phyloP scores from a whole-genome alignment of 176 grass and related monocot species.

The Hyparrhenia diplandra region DNA sequence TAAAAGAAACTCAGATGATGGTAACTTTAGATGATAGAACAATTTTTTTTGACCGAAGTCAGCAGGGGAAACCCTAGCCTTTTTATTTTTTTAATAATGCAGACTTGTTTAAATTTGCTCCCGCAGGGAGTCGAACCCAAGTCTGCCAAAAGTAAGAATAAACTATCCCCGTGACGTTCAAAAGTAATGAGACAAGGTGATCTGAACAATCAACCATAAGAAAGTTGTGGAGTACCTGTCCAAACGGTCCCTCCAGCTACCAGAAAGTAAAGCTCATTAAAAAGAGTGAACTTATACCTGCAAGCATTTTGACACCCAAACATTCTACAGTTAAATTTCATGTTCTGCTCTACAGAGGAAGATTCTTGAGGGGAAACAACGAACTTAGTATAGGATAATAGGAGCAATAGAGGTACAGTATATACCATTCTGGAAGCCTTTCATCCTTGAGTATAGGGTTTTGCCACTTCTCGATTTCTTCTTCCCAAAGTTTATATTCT shows the following conservation, averaged over 20 bases:
- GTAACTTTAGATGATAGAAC: background rate
- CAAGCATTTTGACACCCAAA: constrained; percentile 3
- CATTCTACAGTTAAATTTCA: constrained; percentile 15
- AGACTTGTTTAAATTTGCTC: no score
- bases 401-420: background rate
- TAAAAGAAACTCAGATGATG: background rate
- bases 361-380: background rate
- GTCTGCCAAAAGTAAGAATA: background rate
- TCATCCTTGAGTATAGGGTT: constrained; percentile 75
- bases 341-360: background rate
- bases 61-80: no score
- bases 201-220: constrained; percentile 6
- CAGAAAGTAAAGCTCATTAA: constrained; percentile 99
- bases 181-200: background rate
- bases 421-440: constrained; percentile 90
- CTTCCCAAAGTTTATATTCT: constrained; percentile 94
- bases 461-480: constrained; percentile 99
- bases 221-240: constrained; percentile 63
- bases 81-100: no score
- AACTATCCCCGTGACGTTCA: background rate
- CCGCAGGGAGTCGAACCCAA: no score
- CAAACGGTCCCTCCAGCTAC: constrained; percentile 95
- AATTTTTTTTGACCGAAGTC: no score
- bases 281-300: constrained; percentile 99
- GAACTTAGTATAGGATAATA: constrained; percentile 5